phyloP scores from a whole-genome alignment of 805 yeast species.

The Nakazawaea holstii region DNA sequence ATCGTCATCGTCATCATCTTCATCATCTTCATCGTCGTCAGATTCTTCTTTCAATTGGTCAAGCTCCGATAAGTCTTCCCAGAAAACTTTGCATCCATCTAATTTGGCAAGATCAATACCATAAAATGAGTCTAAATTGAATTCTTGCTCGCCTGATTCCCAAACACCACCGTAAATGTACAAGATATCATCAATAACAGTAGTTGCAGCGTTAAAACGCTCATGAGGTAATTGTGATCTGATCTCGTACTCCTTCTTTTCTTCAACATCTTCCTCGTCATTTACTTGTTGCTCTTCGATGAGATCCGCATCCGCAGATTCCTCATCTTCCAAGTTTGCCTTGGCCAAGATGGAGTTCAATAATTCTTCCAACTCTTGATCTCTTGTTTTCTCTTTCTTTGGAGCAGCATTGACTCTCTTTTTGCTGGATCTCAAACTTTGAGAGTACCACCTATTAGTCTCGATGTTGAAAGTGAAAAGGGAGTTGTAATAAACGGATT shows the following conservation, averaged over 20 bases:
- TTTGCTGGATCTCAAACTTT: conserved; percentile 58
- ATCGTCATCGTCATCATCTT: conserved; percentile 65
- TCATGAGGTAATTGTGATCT: conserved; percentile 74
- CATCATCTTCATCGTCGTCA: conserved; percentile 61
- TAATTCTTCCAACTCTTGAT: conserved; percentile 77
- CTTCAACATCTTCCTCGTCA: conserved; percentile 30
- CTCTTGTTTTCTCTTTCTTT: conserved; percentile 50
- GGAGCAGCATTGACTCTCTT: conserved; percentile 35
- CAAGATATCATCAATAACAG: conserved; percentile 78
- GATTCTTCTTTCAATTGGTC: conserved; percentile 46
- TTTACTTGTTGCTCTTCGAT: conserved; percentile 27
- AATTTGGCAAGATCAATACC: conserved; percentile 78
- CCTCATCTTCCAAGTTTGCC: conserved; percentile 62
- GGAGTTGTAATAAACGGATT: conserved; percentile 78
- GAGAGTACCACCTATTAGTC: conserved; percentile 80
- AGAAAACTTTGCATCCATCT: conserved; percentile 81
- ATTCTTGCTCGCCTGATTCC: conserved; percentile 87
- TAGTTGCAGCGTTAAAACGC: conserved; percentile 79
- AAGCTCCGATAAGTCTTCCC: conserved; percentile 78
- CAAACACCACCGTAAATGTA: conserved; percentile 88
- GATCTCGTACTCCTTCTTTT: conserved; percentile 45
- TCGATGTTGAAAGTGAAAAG: conserved; percentile 80
- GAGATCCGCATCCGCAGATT: conserved; percentile 32
- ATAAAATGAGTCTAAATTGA: conserved; percentile 77
- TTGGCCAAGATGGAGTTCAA: conserved; percentile 68